Conservation (phyloP, 805 yeast genomes). For the Starmerella roubikii region DNA sequence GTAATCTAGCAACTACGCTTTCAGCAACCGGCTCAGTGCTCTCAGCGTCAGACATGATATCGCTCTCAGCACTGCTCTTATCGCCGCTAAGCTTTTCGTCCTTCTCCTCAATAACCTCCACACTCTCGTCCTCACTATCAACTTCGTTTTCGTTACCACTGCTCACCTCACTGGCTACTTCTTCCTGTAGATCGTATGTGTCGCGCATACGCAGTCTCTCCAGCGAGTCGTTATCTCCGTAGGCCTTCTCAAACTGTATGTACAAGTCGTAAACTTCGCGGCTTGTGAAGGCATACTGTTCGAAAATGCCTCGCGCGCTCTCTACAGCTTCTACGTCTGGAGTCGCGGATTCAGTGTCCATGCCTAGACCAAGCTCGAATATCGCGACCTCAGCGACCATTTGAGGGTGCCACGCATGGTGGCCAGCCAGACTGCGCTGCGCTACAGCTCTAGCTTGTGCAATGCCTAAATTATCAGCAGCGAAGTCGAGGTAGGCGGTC, state of each 20-base stretch:
- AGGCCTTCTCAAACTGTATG: constrained; percentile 45
- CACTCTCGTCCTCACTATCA: not conserved
- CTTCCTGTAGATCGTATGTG: no score
- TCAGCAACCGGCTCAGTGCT: not conserved
- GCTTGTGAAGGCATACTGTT: constrained; percentile 39
- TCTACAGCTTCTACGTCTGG: constrained; percentile 37
- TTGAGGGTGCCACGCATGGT: constrained; percentile 24
- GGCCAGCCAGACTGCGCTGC: constrained; percentile 19
- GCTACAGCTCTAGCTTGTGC: constrained; percentile 41
- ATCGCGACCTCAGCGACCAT: constrained; percentile 56
- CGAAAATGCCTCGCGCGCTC: constrained; percentile 44
- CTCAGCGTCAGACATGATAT: not conserved
- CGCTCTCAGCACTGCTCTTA: not conserved
- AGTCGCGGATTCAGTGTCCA: constrained; percentile 34
- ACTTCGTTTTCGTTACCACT: not conserved
- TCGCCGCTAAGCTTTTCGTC: not conserved
- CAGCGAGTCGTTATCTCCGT: constrained; percentile 39
- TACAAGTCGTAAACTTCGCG: constrained; percentile 45
- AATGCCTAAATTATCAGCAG: constrained; percentile 46
- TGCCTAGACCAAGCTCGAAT: constrained; percentile 50
- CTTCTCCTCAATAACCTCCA: not conserved
- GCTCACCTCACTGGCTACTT: no score
- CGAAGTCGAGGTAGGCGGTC: constrained; percentile 41
- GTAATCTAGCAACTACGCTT: constrained; percentile 22
- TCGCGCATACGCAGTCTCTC: constrained; percentile 31